Percentiles rank a stretch among this genome's conserved stretches.
phyloP scores from a whole-genome alignment of 2,329 filamentous ascomycete species.

The Pseudopithomyces chartarum region DNA sequence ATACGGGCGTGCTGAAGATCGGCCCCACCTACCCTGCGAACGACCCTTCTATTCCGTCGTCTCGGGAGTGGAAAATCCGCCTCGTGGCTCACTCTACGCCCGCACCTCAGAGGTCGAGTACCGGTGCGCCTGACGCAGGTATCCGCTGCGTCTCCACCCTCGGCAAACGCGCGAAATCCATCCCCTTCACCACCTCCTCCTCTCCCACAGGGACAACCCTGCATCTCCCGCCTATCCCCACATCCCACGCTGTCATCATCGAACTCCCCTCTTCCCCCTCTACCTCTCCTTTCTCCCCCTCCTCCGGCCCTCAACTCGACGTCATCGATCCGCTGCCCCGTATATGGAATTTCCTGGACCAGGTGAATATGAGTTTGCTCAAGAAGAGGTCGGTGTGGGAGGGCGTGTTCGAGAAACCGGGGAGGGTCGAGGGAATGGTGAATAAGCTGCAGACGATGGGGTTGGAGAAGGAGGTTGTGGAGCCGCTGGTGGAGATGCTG shows the following conservation, averaged over 20 bases:
- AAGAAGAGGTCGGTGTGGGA: conserved; percentile 37
- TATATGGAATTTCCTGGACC: conserved; percentile 36
- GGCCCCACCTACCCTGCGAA: conserved; percentile 34
- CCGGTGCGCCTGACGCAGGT: conserved; percentile 1
- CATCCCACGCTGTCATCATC: conserved; percentile 29
- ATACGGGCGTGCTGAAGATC: conserved; percentile 41
- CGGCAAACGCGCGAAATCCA: conserved; percentile 31
- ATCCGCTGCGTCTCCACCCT: conserved; percentile 34
- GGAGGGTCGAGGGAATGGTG: conserved; percentile 12
- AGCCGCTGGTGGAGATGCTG: conserved; percentile 26
- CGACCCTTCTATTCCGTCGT: conserved; percentile 33
- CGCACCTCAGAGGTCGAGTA: not conserved
- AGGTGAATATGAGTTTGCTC: conserved; percentile 35
- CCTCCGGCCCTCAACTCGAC: conserved; percentile 36
- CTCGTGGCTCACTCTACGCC: conserved; percentile 36
- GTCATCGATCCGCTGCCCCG: conserved; percentile 36
- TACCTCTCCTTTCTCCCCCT: too few relatives aligned
- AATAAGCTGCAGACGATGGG: conserved; percentile 22
- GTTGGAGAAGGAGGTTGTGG: conserved; percentile 18
- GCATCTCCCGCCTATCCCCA: conserved; percentile 26
- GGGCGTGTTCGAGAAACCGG: conserved; percentile 3
- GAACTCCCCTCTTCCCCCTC: conserved; percentile 20
- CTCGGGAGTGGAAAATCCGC: conserved; percentile 37
- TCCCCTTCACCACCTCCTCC: conserved; percentile 19
- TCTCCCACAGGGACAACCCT: conserved; percentile 35